Percentiles rank a stretch among this genome's conserved stretches.
Conservation (phyloP, 75 land plant species). For the Azolla pinnata region DNA sequence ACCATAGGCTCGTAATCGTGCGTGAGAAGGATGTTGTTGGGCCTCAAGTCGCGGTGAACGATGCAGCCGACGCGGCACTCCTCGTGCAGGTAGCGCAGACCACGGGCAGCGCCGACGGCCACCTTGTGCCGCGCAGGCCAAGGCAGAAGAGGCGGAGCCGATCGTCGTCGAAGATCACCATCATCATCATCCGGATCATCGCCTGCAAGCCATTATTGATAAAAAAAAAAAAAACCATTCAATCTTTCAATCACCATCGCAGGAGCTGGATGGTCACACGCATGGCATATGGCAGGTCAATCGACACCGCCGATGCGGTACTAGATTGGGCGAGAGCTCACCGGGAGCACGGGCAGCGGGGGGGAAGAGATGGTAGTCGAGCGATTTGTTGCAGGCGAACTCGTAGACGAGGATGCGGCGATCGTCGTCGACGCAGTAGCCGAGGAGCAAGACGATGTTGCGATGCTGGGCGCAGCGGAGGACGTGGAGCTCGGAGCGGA, state of each 20-base stretch:
- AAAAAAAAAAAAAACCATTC: too few relatives aligned
- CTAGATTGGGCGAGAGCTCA: slow-evolving; percentile 39
- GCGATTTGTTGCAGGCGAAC: slow-evolving; percentile 20
- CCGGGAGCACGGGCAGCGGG: slow-evolving; percentile 45
- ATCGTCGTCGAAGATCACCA: too few relatives aligned
- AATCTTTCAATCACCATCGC: too few relatives aligned
- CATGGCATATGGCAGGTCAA: too few relatives aligned
- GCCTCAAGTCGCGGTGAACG: slow-evolving; percentile 62
- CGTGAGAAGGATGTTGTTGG: slow-evolving; percentile 66
- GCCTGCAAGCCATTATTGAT: too few relatives aligned
- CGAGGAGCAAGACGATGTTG: slow-evolving; percentile 50
- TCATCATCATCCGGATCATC: too few relatives aligned
- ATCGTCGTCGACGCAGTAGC: slow-evolving; percentile 38
- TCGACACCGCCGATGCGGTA: too few relatives aligned
- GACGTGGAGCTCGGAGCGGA: slow-evolving; percentile 44
- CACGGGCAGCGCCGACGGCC: slow-evolving; percentile 65
- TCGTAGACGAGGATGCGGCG: slow-evolving; percentile 14
- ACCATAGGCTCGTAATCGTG: slow-evolving; percentile 84
- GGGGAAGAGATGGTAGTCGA: slow-evolving; percentile 38
- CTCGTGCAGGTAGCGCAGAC: slow-evolving; percentile 66
- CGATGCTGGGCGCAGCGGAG: slow-evolving; percentile 56
- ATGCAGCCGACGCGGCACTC: slow-evolving; percentile 78
- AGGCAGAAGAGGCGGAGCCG: too few relatives aligned
- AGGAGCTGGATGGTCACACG: too few relatives aligned
- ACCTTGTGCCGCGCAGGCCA: slow-evolving; percentile 50